Evolutionary conservation across 441 rosid species (phyloP).

Genomic region (Sinapis alba): DNA sequence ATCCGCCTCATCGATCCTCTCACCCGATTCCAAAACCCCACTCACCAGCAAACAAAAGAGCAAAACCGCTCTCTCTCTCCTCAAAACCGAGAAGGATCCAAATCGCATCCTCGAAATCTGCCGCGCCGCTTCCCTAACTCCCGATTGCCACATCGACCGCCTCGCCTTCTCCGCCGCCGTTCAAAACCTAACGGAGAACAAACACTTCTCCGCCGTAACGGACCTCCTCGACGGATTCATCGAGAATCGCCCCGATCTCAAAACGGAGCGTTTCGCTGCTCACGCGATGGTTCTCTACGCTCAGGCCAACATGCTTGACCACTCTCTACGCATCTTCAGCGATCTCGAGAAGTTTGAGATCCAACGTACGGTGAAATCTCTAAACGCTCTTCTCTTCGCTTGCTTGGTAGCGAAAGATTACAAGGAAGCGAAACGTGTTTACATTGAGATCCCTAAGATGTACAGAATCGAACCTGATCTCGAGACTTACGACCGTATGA

Average conservation of each 20-base stretch:
- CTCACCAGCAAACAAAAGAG: slow-evolving; percentile 61
- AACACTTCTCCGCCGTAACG: slow-evolving; percentile 51
- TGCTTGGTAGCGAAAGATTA: slow-evolving; percentile 60
- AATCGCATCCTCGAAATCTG: slow-evolving; percentile 74
- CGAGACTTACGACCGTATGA: slow-evolving; percentile 63
- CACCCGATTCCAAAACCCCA: slow-evolving; percentile 51
- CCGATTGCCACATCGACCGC: slow-evolving; percentile 61
- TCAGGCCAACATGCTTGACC: slow-evolving; percentile 73
- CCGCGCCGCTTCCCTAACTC: slow-evolving; percentile 71
- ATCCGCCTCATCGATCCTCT: slow-evolving; percentile 50
- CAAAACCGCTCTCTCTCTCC: slow-evolving; percentile 66
- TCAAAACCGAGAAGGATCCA: slow-evolving; percentile 68
- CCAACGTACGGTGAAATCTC: slow-evolving; percentile 50
- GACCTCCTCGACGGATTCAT: slow-evolving; percentile 60
- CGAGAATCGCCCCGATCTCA: slow-evolving; percentile 57
- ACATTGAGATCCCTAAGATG: slow-evolving; percentile 59
- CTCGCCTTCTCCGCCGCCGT: slow-evolving; percentile 73
- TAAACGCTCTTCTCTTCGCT: slow-evolving; percentile 71
- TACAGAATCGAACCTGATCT: slow-evolving; percentile 60
- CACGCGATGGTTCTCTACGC: slow-evolving; percentile 77
- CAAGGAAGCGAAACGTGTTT: slow-evolving; percentile 61
- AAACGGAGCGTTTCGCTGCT: slow-evolving; percentile 55
- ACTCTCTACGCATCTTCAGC: slow-evolving; percentile 54
- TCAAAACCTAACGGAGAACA: slow-evolving; percentile 49
- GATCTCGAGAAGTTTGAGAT: slow-evolving; percentile 52